Percentiles rank a stretch among this genome's conserved stretches.
Conservation (phyloP, 768 basidiomycete genomes). For the Boletus huronensis region DNA sequence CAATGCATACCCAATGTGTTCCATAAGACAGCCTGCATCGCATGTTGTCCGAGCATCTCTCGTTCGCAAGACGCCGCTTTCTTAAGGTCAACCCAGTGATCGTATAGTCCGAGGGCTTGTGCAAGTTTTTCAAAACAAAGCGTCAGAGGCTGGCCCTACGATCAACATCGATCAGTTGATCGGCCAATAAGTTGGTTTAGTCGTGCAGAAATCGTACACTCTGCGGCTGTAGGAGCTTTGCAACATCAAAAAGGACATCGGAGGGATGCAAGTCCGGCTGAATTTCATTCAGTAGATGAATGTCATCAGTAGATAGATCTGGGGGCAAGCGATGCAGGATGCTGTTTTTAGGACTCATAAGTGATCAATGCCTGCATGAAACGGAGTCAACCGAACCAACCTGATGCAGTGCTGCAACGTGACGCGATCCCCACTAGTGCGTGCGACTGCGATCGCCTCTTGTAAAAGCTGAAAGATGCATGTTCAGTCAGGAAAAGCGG, state of each 20-base stretch:
- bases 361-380: conserved; percentile 10
- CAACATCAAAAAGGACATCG: conserved; percentile 73
- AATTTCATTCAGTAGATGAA: conserved; percentile 62
- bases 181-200: background rate
- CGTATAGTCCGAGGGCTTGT: conserved; percentile 64
- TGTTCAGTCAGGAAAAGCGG: conserved; percentile 1
- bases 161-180: conserved; percentile 10
- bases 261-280: conserved; percentile 73
- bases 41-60: conserved; percentile 71
- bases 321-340: conserved; percentile 70
- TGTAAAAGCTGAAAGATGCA: conserved; percentile 50
- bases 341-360: conserved; percentile 36
- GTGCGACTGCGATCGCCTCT: conserved; percentile 77
- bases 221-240: conserved; percentile 66
- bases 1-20: conserved; percentile 52
- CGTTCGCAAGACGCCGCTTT: conserved; percentile 45
- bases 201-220: conserved; percentile 41
- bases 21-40: conserved; percentile 75
- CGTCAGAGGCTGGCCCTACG: conserved; percentile 66
- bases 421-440: conserved; percentile 65
- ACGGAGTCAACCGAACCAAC: conserved; percentile 34
- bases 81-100: conserved; percentile 66
- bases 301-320: conserved; percentile 32
- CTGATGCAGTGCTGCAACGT: conserved; percentile 80
- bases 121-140: conserved; percentile 66